Percentiles rank a stretch among this genome's conserved stretches.
phyloP scores from a whole-genome alignment of 768 basidiomycete species.

The Pisolithus albus region DNA sequence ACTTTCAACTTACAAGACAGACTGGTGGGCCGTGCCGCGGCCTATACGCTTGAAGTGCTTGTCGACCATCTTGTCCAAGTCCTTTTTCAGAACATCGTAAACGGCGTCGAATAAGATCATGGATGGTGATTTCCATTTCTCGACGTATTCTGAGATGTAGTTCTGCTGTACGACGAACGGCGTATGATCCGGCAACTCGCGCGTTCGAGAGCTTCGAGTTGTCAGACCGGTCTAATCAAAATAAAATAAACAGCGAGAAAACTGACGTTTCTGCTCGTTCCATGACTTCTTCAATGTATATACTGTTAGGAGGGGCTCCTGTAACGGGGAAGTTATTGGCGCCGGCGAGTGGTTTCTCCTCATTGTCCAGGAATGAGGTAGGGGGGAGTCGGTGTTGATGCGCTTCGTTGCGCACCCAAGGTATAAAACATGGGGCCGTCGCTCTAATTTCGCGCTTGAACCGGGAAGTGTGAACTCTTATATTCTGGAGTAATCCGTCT shows the following conservation, averaged over 20 bases:
- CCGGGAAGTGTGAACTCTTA: conserved; percentile 40
- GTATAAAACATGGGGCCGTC: conserved; percentile 55
- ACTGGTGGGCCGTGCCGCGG: conserved; percentile 45
- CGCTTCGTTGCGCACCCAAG: conserved; percentile 29
- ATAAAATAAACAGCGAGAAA: not conserved
- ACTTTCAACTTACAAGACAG: conserved; percentile 34
- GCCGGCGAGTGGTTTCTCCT: conserved; percentile 25
- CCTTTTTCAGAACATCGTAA: conserved; percentile 29
- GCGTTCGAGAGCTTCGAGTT: conserved; percentile 50
- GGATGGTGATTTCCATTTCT: conserved; percentile 45
- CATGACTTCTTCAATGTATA: conserved; percentile 51
- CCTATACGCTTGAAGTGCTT: conserved; percentile 47
- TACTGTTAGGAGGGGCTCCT: conserved; percentile 5
- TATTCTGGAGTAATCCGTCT: conserved; percentile 48
- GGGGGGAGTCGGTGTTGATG: not conserved
- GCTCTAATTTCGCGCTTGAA: conserved; percentile 44
- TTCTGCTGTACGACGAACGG: conserved; percentile 53
- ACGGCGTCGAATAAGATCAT: conserved; percentile 38
- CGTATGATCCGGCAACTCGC: conserved; percentile 62
- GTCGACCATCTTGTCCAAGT: conserved; percentile 38
- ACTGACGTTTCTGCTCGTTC: conserved; percentile 41
- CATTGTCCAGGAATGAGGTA: conserved; percentile 31
- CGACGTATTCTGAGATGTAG: conserved; percentile 41
- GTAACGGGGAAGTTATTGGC: conserved; percentile 7
- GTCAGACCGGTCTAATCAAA: no score